Conservation (phyloP, 192 early-diverging fungal species). For the Jimgerdemannia flammicorona region DNA sequence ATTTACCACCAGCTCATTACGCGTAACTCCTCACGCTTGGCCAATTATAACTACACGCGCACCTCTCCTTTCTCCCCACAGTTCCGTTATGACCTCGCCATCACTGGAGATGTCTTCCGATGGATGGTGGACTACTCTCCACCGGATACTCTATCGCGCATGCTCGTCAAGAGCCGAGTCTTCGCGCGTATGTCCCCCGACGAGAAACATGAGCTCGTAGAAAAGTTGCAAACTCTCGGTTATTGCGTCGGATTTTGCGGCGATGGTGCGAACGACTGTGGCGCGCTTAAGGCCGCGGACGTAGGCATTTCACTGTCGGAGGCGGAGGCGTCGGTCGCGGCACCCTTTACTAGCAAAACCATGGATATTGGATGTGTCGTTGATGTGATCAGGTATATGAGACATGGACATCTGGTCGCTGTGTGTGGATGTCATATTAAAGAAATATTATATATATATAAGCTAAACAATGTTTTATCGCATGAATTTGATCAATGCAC, state of each 20-base stretch:
- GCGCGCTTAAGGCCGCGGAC: conserved; percentile 93
- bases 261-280: conserved; percentile 99
- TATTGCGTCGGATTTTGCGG: conserved; percentile 98
- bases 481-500: neutral
- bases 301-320: conserved; percentile 95
- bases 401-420: conserved; percentile 6
- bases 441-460: too few relatives aligned
- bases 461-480: neutral
- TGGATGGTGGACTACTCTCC: conserved; percentile 86
- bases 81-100: conserved; percentile 74
- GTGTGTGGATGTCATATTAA: neutral
- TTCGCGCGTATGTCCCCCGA: conserved; percentile 99
- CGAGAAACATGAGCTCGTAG: conserved; percentile 93
- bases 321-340: conserved; percentile 97
- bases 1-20: neutral
- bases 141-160: conserved; percentile 57
- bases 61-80: conserved; percentile 9
- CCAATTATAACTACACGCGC: conserved; percentile 23
- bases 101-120: conserved; percentile 95
- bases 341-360: conserved; percentile 90
- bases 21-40: neutral
- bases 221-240: conserved; percentile 82
- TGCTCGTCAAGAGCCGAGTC: conserved; percentile 89
- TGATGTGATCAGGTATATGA: conserved; percentile 69
- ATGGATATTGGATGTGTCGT: conserved; percentile 93